Base-by-base conservation (phyloP, 2,329 filamentous ascomycete genomes). In the Chalaropsis ovoidea region DNA sequence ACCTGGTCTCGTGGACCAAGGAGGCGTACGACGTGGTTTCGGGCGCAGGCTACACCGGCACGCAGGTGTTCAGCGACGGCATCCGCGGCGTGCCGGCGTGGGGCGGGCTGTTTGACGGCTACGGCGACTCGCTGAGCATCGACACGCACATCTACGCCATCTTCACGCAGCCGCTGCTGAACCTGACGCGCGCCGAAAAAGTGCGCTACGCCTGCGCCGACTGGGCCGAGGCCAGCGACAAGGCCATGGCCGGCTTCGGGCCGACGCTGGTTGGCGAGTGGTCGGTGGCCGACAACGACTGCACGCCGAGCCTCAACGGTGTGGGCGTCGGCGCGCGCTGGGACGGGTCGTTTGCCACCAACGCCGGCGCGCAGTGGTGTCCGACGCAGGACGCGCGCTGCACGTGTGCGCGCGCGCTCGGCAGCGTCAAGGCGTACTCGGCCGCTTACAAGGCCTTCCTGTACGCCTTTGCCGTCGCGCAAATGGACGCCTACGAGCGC, bases 141-240 rank as follows among this genome's bases (percentile, higher is more conserved):
- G 88, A 91, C 74, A 88, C 86, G 0, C 88, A 91, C 74, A 86
- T 90, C 71, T 91, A 91, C 73, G 85, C 87, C 67, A 89, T 89
- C 71, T 91, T 91, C 78, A 89, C 90, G 74, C 78, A 78, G 1
- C 82, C 82, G 65, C 84, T 88, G 69, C 81, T 90, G 67, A 78
- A 79, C 13, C 79, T 87, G 67, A 82, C 81, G 39, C 87, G 89
- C 73, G 78, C 81, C 17, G 80, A 81, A 67, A 89, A 89, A 73
- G 77, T 90, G 64, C 79, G 84, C 66, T 86, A 88, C 70, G 85
- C 86, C 11, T 91, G 88, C 73, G 77, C 79, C 10, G 85, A 81
- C 65, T 90, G 87, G 86, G 79, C 84, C 11, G 72, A 78, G 24
- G 76, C 80, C 56, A 83, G 81, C 70, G 82, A 84, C 73, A 78